Conservation (phyloP, 148 eudicot genomes). For the Fallopia convolvulus region DNA sequence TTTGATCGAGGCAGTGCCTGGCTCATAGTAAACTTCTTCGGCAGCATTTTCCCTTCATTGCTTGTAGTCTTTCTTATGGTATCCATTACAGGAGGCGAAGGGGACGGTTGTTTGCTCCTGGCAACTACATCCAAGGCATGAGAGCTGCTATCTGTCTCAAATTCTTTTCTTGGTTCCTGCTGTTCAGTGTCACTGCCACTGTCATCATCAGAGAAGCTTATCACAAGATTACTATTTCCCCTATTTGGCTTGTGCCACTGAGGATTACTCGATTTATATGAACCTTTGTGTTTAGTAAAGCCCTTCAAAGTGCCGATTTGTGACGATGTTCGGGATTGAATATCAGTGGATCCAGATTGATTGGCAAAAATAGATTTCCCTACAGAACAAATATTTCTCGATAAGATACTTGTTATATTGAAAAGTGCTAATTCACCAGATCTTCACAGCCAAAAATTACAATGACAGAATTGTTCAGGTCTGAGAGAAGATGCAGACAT, state of each 20-base stretch:
- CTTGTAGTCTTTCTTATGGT: conserved; percentile 16
- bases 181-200: conserved; percentile 64
- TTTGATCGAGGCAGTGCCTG: conserved; percentile 25
- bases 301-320: conserved; percentile 25
- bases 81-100: conserved; percentile 23
- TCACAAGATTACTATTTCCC: conserved; percentile 37
- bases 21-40: conserved; percentile 30
- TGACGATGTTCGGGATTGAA: conserved; percentile 18
- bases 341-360: conserved; percentile 20
- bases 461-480: background rate
- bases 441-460: background rate
- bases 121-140: conserved; percentile 15
- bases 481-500: background rate
- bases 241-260: conserved; percentile 22
- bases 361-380: conserved; percentile 24
- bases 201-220: conserved; percentile 70
- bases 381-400: conserved; percentile 19
- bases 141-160: conserved; percentile 4
- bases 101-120: conserved; percentile 25
- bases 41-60: conserved; percentile 23
- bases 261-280: conserved; percentile 30
- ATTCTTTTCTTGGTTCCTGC: conserved; percentile 14
- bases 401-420: background rate
- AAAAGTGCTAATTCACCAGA: background rate
- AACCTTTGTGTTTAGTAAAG: conserved; percentile 30